Evolutionary conservation across 352 stramenopile genomes (phyloP).

Genomic region (Phytophthora cryptogea): DNA sequence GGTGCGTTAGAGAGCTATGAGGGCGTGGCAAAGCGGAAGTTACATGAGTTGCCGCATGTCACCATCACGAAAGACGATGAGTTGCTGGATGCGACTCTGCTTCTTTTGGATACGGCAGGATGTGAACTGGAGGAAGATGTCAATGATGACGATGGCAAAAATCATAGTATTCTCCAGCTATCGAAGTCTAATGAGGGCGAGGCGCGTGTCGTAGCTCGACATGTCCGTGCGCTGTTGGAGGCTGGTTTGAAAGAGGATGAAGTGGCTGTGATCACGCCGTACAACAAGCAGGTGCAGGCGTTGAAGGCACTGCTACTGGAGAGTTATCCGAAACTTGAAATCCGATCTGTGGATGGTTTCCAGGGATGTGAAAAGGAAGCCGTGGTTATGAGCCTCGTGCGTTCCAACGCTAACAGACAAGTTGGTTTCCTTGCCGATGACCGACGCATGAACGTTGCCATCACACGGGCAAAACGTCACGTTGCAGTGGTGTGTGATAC

Average conservation of each 20-base stretch:
- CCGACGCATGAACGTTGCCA: slow-evolving; percentile 97
- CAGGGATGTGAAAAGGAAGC: slow-evolving; percentile 97
- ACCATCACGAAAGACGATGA: slow-evolving; percentile 57
- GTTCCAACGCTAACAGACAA: slow-evolving; percentile 86
- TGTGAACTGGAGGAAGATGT: slow-evolving; percentile 92
- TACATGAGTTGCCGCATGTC: slow-evolving; percentile 84
- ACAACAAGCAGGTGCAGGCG: slow-evolving; percentile 97
- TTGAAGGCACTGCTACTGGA: slow-evolving; percentile 87
- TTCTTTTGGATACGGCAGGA: slow-evolving; percentile 95
- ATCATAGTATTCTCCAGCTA: slow-evolving; percentile 34
- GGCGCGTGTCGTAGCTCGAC: slow-evolving; percentile 69
- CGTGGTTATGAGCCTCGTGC: slow-evolving; percentile 98
- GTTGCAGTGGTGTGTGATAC: slow-evolving; percentile 95
- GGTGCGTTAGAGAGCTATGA: slow-evolving; percentile 74
- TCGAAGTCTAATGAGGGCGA: slow-evolving; percentile 87
- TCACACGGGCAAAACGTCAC: slow-evolving; percentile 96
- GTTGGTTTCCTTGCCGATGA: slow-evolving; percentile 97
- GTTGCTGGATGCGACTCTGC: slow-evolving; percentile 72
- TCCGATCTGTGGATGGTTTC: slow-evolving; percentile 97
- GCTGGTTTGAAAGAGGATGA: slow-evolving; percentile 89
- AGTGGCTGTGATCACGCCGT: slow-evolving; percentile 98
- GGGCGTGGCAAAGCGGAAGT: slow-evolving; percentile 75
- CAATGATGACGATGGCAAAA: slow-evolving; percentile 28
- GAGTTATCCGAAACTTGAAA: slow-evolving; percentile 76
- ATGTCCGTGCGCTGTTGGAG: slow-evolving; percentile 87